Base-by-base conservation (phyloP, 805 yeast species). In the Yarrowia sp. region DNA sequence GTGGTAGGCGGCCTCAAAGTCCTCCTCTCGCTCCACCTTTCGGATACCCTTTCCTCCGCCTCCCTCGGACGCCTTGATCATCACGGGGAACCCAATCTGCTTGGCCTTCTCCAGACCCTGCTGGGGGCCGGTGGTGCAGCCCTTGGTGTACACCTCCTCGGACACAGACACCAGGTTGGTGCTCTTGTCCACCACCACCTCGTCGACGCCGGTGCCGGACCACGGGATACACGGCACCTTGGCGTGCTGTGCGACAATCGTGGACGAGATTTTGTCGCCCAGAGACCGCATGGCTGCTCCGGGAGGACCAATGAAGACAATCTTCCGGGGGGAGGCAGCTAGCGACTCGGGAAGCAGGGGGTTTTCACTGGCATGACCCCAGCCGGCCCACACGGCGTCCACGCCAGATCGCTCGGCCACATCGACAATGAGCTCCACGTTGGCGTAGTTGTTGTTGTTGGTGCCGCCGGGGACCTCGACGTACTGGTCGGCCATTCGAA, bases 21-120 rank as follows among this genome's bases (percentile, higher is more conserved):
- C 90, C 72, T 87, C 88, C 79, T 90, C 97, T 72, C 83, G 78
- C 69, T 91, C 97, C 72, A 92, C 98, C 81, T 92, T 92, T 83
- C 99, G 89, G 79, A 95, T 95, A 86, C 99, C 99, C 82, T 95
- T 95, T 84, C 99, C 99, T 82, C 99, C 99, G 81, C 99, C 99
- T 84, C 99, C 99, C 87, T 95, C 99, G 70, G 98, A 92, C 63
- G 99, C 99, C 81, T 95, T 95, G 77, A 95, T 88, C 99, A 95
- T 95, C 68, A 95, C 97, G 41, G 99, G 99, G 83, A 95, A 92
- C 1, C 99, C 99, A 75, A 95, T 93, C 75, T 85, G 79, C 74
- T 84, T 86, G 70, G 99, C 99, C 78, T 90, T 91, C 53, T 73
- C 84, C 69, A 95, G 84, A 72, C 98, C 99, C 75, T 94, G 97